Conservation (phyloP, 331 rosid species). For the Quercus phellos region DNA sequence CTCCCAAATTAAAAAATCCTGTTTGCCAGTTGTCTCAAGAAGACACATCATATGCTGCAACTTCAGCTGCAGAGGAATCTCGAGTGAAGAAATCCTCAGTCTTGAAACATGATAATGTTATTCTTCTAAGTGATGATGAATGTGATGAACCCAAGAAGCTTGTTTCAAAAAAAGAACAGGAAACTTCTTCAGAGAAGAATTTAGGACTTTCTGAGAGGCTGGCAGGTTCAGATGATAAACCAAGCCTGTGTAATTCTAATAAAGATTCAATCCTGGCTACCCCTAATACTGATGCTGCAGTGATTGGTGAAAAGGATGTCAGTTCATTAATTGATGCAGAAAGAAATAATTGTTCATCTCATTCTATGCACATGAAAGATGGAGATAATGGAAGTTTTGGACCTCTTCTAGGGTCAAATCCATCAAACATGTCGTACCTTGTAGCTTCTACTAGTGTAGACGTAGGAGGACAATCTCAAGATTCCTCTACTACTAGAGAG, state of each 20-base stretch:
- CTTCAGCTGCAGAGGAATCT: conserved; percentile 30
- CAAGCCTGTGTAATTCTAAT: conserved; percentile 28
- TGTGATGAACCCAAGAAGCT: conserved; percentile 44
- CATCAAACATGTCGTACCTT: conserved; percentile 28
- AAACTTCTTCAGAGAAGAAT: conserved; percentile 19
- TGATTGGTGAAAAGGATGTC: conserved; percentile 38
- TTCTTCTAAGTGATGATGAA: conserved; percentile 83
- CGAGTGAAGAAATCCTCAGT: conserved; percentile 39
- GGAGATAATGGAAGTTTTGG: conserved; percentile 35
- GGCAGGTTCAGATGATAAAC: conserved; percentile 36
- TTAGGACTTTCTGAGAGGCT: conserved; percentile 28
- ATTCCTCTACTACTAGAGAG: conserved; percentile 25
- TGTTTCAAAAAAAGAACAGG: conserved; percentile 36
- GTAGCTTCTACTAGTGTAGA: conserved; percentile 33
- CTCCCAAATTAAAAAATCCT: conserved; percentile 28
- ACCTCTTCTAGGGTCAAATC: conserved; percentile 33
- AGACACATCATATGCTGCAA: conserved; percentile 38
- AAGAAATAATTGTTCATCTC: conserved; percentile 29
- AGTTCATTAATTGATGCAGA: conserved; percentile 28
- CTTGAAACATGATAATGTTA: conserved; percentile 34
- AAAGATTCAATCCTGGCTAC: conserved; percentile 32
- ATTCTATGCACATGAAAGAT: conserved; percentile 28
- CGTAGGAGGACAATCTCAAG: conserved; percentile 25
- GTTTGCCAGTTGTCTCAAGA: conserved; percentile 49
- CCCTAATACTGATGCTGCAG: conserved; percentile 45